These are phyloP conservation scores for Magnusiomyces fungicola DNA, from an alignment of 1,139 yeast genomes.

Conservation along the genomic window DNA sequence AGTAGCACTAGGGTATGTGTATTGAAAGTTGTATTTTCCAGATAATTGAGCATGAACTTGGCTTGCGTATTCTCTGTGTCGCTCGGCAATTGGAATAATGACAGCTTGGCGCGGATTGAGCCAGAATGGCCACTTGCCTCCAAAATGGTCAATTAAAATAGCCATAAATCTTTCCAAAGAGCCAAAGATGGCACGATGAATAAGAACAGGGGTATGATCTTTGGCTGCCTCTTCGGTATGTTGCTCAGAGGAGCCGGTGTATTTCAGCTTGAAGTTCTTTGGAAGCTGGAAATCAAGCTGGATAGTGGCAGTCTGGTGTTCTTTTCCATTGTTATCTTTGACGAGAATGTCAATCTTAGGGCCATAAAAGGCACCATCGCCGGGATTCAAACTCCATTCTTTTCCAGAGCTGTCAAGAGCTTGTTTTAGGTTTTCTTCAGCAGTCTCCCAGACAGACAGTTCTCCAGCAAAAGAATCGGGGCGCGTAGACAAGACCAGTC, in stretches of 20 bases:
- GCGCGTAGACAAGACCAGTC: slow-evolving; percentile 76
- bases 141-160: slow-evolving; percentile 78
- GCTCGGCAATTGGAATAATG: slow-evolving; percentile 67
- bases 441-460: slow-evolving; percentile 71
- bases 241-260: slow-evolving; percentile 32
- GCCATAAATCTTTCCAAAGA: slow-evolving; percentile 91
- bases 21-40: slow-evolving; percentile 32
- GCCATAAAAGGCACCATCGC: slow-evolving; percentile 98
- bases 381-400: slow-evolving; percentile 69
- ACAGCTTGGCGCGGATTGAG: slow-evolving; percentile 89
- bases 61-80: slow-evolving; percentile 50
- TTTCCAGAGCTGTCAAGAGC: slow-evolving; percentile 60
- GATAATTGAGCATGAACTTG: slow-evolving; percentile 41
- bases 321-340: slow-evolving; percentile 73
- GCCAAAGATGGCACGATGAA: slow-evolving; percentile 94
- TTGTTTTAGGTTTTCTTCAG: slow-evolving; percentile 62
- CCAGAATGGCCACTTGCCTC: slow-evolving; percentile 99
- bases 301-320: slow-evolving; percentile 92
- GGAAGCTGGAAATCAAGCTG: slow-evolving; percentile 96
- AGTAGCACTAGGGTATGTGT: neutral
- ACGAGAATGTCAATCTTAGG: slow-evolving; percentile 84
- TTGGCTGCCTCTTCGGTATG: slow-evolving; percentile 12
- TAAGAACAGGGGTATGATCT: slow-evolving; percentile 64
- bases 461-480: slow-evolving; percentile 86
- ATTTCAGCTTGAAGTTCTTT: slow-evolving; percentile 67